Evolutionary conservation across 352 stramenopile species (phyloP), one percentile per base, ranked within the genome.

Genomic region (Globisporangium uncinulatum): DNA sequence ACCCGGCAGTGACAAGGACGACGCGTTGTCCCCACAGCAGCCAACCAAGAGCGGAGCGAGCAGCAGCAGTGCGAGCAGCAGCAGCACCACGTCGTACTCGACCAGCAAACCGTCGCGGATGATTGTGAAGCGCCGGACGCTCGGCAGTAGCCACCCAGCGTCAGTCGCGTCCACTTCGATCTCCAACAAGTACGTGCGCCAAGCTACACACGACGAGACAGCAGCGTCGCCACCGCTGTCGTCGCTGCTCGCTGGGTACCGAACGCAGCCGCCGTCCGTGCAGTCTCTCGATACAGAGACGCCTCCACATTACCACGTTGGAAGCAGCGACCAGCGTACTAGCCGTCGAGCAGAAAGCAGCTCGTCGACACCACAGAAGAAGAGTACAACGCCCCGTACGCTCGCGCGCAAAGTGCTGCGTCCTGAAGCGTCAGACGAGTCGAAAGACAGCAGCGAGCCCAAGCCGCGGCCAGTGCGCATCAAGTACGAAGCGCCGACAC

Each of bases 401-500:
- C 46, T 56, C 4, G 59, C 63, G 24, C 63, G 63, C 19, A 70
- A 70, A n/a, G 31, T 66, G 10, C 6, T 66, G 10, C 52, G 39
- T 32, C 46, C 54, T 6, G 51, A 56, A 13, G 41, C 45, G 10
- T 21, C 36, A 0, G 53, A 54, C 8, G 59, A 64, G 54, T 34
- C 34, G 31, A 43, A 65, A 45, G 60, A 58, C 49, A 43, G 53
- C 24, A 17, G 21, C 10, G 55, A 61, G n/a, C 31, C 56, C 10
- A 77, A 80, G 37, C 31, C 69, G 21, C 73, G 78, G 21, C 76
- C 78, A 11, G 67, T 92, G 36, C 80, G 79, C 3, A 86, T 92
- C 60, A 81, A 79, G 36, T 94, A 94, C 57, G 80, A 92, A 48
- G 79, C 65, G 5, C 64, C 73, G 11, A 72, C 72, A 19, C 81